phyloP scores from a whole-genome alignment of 345 rosid species.

The Angophora floribunda region DNA sequence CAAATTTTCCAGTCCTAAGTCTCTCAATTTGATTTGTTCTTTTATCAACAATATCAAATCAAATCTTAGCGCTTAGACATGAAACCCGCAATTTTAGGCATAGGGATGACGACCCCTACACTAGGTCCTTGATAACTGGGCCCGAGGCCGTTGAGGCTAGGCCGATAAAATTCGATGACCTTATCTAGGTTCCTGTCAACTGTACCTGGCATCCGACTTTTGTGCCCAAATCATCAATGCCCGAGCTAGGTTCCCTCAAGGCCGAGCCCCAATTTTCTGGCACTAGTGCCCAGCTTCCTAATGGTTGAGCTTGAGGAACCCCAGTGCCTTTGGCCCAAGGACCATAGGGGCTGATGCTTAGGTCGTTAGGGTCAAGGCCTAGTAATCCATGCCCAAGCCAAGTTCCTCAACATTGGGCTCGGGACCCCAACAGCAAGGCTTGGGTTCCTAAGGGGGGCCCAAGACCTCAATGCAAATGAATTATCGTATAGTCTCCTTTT shows the following conservation, averaged over 20 bases:
- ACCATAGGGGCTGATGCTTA: not conserved
- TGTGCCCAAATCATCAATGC: not conserved
- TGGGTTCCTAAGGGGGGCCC: not conserved
- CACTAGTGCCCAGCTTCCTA: not conserved
- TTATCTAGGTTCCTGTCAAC: rapidly evolving
- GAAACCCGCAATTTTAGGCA: not conserved
- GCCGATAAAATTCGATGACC: rapidly evolving
- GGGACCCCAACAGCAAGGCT: not conserved
- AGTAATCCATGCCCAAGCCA: not conserved
- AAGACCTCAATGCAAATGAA: not conserved
- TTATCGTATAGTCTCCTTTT: not conserved
- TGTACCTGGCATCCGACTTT: not conserved
- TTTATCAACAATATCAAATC: not conserved
- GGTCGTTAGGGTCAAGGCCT: not conserved
- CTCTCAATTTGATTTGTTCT: not conserved
- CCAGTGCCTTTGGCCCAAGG: not conserved
- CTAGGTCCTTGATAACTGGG: rapidly evolving
- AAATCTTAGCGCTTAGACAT: rapidly evolving
- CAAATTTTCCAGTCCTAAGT: not conserved
- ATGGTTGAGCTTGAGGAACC: too few species aligned
- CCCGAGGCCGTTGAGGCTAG: not conserved
- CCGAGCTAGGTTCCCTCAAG: too few species aligned
- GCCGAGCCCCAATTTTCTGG: not conserved
- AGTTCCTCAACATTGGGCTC: not conserved
- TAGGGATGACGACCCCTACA: not conserved